Conservation (phyloP, 257 asterid genomes). For the Salvia miltiorrhiza region DNA sequence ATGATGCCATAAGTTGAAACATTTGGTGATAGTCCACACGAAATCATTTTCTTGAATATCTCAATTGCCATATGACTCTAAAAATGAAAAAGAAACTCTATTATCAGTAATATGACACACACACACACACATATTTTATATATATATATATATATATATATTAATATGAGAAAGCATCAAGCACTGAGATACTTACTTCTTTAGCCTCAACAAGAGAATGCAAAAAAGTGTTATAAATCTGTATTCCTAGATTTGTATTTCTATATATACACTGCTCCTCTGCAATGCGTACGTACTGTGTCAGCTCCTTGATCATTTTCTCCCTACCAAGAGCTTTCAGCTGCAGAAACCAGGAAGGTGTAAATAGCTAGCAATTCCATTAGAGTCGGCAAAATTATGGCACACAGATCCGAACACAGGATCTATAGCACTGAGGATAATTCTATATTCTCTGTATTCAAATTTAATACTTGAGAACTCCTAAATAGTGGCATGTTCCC, state of each 20-base stretch:
- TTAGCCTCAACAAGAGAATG: slow-evolving; percentile 74
- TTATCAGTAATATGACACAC: slow-evolving; percentile 12
- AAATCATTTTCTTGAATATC: slow-evolving; percentile 63
- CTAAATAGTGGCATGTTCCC: not conserved
- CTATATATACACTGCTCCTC: slow-evolving; percentile 41
- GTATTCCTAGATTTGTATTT: slow-evolving; percentile 28
- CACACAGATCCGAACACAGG: not conserved
- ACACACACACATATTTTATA: no score
- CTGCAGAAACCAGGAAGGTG: slow-evolving; percentile 41
- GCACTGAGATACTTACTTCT: slow-evolving; percentile 47
- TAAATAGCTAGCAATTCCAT: slow-evolving; percentile 20
- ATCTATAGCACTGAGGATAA: not conserved
- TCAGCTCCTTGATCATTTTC: slow-evolving; percentile 64
- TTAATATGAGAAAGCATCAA: slow-evolving; percentile 18
- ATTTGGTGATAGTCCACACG: slow-evolving; percentile 53
- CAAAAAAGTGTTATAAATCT: slow-evolving; percentile 59
- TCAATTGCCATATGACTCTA: slow-evolving; percentile 57
- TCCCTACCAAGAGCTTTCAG: slow-evolving; percentile 77
- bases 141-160: no score
- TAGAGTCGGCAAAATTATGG: slow-evolving; percentile 5
- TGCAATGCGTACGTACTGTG: slow-evolving; percentile 47
- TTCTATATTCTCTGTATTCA: not conserved
- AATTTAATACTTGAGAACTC: not conserved
- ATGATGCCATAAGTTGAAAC: slow-evolving; percentile 55
- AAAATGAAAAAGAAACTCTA: not conserved